Evolutionary conservation across 169 alveolate genomes (phyloP).

Genomic region (Babesia bigemina): DNA sequence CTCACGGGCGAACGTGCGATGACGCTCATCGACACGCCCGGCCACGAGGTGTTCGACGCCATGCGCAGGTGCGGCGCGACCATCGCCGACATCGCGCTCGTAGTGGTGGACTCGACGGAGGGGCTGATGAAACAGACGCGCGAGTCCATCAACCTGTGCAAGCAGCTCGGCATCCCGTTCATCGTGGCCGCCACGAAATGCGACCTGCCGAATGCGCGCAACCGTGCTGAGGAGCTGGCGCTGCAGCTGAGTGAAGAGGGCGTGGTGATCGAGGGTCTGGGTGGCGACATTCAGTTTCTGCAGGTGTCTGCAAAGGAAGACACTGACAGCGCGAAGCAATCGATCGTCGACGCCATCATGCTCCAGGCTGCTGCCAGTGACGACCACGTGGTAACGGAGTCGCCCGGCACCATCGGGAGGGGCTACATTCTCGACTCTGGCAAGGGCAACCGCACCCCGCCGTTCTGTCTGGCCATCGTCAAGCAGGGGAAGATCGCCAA

Average conservation of each 20-base stretch:
- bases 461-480: slow-evolving; percentile 42
- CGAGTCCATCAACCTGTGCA: slow-evolving; percentile 42
- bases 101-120: slow-evolving; percentile 38
- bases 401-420: slow-evolving; percentile 37
- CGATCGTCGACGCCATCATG: slow-evolving; percentile 42
- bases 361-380: slow-evolving; percentile 44
- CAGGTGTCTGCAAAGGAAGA: slow-evolving; percentile 37
- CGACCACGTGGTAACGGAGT: slow-evolving; percentile 15
- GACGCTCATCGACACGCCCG: slow-evolving; percentile 68
- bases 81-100: slow-evolving; percentile 59
- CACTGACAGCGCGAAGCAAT: slow-evolving; percentile 10
- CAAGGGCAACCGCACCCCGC: slow-evolving; percentile 23
- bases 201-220: slow-evolving; percentile 32
- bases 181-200: slow-evolving; percentile 57
- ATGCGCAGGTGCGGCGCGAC: slow-evolving; percentile 43
- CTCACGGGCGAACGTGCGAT: slow-evolving; percentile 17
- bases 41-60: slow-evolving; percentile 46
- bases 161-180: slow-evolving; percentile 32
- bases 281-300: slow-evolving; percentile 58
- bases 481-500: slow-evolving; percentile 50
- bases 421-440: slow-evolving; percentile 64
- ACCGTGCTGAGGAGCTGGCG: slow-evolving; percentile 40
- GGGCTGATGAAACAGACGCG: slow-evolving; percentile 54
- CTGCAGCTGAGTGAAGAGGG: slow-evolving; percentile 44
- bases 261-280: slow-evolving; percentile 41